Conservation (phyloP, 148 eudicot species). For the Camellia lanceoleosa region DNA sequence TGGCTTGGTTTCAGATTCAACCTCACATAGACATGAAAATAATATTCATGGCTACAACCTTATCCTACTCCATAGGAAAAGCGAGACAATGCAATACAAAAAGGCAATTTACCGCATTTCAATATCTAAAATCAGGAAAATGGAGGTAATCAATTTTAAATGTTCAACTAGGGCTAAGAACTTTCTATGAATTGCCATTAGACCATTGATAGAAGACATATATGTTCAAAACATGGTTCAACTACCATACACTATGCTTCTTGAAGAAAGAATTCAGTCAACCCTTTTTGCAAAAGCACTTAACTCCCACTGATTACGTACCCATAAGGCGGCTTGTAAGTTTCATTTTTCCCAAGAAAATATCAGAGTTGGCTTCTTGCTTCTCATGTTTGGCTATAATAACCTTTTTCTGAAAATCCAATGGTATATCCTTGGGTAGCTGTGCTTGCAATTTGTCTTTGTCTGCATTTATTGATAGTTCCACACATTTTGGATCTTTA, state of each 20-base stretch:
- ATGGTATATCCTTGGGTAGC: conserved; percentile 29
- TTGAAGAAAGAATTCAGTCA: not conserved
- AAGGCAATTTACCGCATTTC: not conserved
- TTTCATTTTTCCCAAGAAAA: conserved; percentile 29
- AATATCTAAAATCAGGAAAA: conserved; percentile 1
- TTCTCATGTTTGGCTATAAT: conserved; percentile 58
- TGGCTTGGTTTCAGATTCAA: not conserved
- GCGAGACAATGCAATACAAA: not conserved
- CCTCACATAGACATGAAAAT: not conserved
- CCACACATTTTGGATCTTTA: conserved; percentile 23
- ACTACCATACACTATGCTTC: not conserved
- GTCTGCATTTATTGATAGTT: conserved; percentile 21
- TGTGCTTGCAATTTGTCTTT: conserved; percentile 31
- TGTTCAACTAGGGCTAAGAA: conserved; percentile 4
- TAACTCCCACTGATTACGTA: conserved; percentile 22
- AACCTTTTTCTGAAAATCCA: conserved; percentile 84
- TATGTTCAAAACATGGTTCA: conserved; percentile 1
- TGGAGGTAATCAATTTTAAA: not conserved
- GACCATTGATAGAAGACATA: not conserved
- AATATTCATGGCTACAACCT: not conserved
- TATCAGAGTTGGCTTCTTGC: conserved; percentile 31
- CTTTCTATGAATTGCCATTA: not conserved
- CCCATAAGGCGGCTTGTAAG: conserved; percentile 47
- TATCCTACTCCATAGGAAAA: not conserved
- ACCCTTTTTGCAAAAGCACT: not conserved